Base-by-base conservation (phyloP, 2,329 filamentous ascomycete species). In the Hypoxylon sp. region DNA sequence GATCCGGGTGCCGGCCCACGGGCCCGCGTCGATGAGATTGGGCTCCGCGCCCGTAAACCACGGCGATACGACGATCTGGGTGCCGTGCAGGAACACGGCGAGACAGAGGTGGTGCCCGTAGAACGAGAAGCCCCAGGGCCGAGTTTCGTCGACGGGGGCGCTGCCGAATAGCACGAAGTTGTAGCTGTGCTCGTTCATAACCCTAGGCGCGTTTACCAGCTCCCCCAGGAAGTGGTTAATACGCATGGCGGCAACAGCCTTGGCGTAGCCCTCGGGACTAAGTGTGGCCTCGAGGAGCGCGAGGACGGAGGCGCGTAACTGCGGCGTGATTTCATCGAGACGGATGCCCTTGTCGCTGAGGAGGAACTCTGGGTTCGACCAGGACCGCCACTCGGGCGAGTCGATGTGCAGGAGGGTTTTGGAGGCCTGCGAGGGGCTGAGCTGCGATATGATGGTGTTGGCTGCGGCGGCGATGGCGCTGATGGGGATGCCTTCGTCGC, bases 21-120 rank as follows among this genome's bases (percentile, higher is more conserved):
- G 85, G 0, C 91, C 91, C 0, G 79, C 78, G 70, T 94, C 91
- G 72, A 94, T 91, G 36, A 89, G 74, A 73, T 94, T 93, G 0
- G 92, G 92, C 78, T 95, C 92, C 0, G 92, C 92, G 60, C 92
- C 92, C 0, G 91, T 93, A 79, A 95, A 95, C 80, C 89, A 92
- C 0, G 92, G 92, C 0, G 87, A 89, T 2, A 93, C 83, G 48
- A 93, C 81, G 53, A 93, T 89, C 76, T 93, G 90, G 0, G 81
- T 79, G 32, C 82, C 82, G 74, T 89, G 86, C 60, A 94, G 83
- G 75, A 94, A 91, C 21, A 91, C 84, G 73, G 89, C 90, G 2
- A 94, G 83, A 71, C 91, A 93, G 2, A 95, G 83, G 72, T 95
- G 92, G 76, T 95, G 92, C 5, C 92, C 92, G 79, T 93, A 95